Conservation (phyloP, 1,284 basidiomycete species). For the Austroboletus novae-zelandiae region DNA sequence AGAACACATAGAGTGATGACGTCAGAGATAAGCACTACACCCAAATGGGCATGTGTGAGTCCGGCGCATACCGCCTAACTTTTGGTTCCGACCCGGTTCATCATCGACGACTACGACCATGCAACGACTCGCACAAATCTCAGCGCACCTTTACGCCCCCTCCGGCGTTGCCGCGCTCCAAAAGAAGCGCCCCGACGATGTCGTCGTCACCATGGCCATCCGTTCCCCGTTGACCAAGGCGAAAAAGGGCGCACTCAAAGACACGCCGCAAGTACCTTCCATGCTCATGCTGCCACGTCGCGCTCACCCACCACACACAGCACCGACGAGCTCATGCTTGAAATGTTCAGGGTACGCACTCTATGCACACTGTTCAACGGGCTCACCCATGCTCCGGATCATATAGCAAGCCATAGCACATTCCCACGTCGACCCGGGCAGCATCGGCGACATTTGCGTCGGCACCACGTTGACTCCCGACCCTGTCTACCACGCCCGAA, state of each 20-base stretch:
- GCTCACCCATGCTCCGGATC: background rate
- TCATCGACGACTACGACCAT: slow-evolving; percentile 2
- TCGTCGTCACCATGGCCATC: slow-evolving; percentile 78
- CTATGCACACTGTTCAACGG: background rate
- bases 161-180: slow-evolving; percentile 46
- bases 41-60: no score
- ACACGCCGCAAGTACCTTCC: slow-evolving; percentile 52
- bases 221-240: slow-evolving; percentile 76
- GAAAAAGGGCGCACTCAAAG: slow-evolving; percentile 78
- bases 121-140: slow-evolving; percentile 63
- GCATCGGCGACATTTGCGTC: slow-evolving; percentile 79
- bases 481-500: slow-evolving; percentile 65
- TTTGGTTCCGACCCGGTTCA: background rate
- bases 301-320: slow-evolving; percentile 39
- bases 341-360: slow-evolving; percentile 67
- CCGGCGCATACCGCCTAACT: background rate
- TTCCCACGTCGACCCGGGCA: slow-evolving; percentile 63
- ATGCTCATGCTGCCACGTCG: background rate
- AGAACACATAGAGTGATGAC: no score
- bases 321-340: slow-evolving; percentile 73
- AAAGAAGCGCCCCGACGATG: slow-evolving; percentile 64
- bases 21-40: no score
- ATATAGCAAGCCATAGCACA: slow-evolving; percentile 57
- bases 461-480: slow-evolving; percentile 66
- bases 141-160: slow-evolving; percentile 52